Base-by-base conservation (phyloP, 768 basidiomycete species). In the Vararia minispora region DNA sequence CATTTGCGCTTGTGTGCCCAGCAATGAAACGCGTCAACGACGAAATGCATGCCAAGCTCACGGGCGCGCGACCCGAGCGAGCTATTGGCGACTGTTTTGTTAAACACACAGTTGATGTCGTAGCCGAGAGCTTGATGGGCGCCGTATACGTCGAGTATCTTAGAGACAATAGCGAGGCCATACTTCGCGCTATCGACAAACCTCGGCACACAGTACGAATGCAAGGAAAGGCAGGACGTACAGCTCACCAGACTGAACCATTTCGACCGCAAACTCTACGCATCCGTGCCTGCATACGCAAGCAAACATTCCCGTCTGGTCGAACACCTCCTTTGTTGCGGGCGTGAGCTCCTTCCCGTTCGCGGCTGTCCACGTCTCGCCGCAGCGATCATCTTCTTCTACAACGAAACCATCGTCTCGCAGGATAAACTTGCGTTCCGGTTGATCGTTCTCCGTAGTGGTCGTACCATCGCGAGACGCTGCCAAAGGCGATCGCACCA, bases 171-270 rank as follows among this genome's bases (percentile, higher is more conserved):
- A 4, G 28, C 37, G 6, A 39, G 22, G 11, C 28, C 25, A 14
- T 39, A 31, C 26, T 39, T 39, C 7, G 37, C 37, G 12, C 29
- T 29, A 20, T 4, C 1, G 9, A 30, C 3, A n/a, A 18, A 33
- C 14, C 11, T 18, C 13, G 16, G 31, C 14, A n/a, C 12, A 23
- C 11, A 17, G 23, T 21, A 13, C n/a, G 5, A 17, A 30, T 10
- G 10, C 9, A 21, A 7, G 12, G 17, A 12, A 9, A 16, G 4
- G 21, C 8, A 12, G n/a, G n/a, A 31, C 37, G 6, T 16, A 39
- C 37, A 29, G 37, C n/a, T 39, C 37, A 4, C 37, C 37, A 16
- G 28, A 23, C 12, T 24, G 28, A 5, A 39, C 28, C 28, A 39
- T 30, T 14, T 39, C 28, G 2, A 9, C 13, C 18, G 31, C 10